Evolutionary conservation across 83 land plant genomes (phyloP), one percentile per base, ranked within the genome.

Genomic region (Larix sibirica): DNA sequence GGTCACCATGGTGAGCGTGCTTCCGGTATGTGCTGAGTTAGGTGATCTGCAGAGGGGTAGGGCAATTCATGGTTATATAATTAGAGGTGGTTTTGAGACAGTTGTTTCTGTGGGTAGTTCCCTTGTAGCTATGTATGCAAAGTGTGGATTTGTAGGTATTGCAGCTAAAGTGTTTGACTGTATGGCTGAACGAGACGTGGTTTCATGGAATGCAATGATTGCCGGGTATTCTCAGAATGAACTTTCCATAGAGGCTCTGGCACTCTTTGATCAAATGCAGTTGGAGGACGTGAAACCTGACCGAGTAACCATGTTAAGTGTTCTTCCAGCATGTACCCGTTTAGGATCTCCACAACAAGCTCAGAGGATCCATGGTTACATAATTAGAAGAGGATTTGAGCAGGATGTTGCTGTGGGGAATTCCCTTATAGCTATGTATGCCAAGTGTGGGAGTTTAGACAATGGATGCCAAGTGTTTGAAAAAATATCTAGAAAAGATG

Each of bases 391-490:
- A 50, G 56, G 56, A 50, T 50, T 50, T 50, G 56, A 50, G 56
- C 56, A 9, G 56, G 56, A 50, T 50, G 56, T 50, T 12, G 56
- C 56, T 50, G 56, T 50, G 56, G 56, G 12, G 56, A 50, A 50
- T 50, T 50, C 56, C 1, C 12, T 50, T 50, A 50, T 50, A 50
- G 56, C 56, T 50, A 50, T 50, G 56, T 93, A 89, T 81, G 87
- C 91, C 31, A 86, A 83, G 79, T 50, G 74, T 62, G 92, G 92
- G 21, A 85, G 86, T 82, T 58, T 93, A 77, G 42, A 64, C 0
- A 73, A 84, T 64, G 95, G 92, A 44, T 81, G 67, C 14, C 70
- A 74, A 21, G 65, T 83, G 9, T 90, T 91, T 78, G 85, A 89
- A 54, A 89, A 85, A 33, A 89, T 90, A 86, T 18, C 24, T 13